These are phyloP conservation scores for Cubamyces lactineus DNA, from an alignment of 768 basidiomycete genomes.

Conservation along the genomic window DNA sequence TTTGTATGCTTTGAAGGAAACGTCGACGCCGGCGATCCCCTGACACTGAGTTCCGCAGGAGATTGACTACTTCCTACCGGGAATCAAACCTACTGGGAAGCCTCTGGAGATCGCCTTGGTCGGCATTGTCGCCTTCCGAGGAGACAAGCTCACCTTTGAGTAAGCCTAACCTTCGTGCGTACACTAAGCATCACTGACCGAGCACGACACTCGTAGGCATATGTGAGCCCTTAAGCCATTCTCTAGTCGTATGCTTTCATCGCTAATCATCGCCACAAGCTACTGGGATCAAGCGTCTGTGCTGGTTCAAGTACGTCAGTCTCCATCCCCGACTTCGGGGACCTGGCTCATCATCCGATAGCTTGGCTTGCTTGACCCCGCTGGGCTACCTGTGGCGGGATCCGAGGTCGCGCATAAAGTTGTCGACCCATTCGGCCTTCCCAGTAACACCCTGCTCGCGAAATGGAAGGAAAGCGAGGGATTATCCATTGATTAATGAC, in stretches of 20 bases:
- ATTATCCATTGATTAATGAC: constrained; percentile 32
- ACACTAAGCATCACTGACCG: not conserved
- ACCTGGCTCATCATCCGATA: constrained; percentile 12
- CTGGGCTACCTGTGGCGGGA: constrained; percentile 42
- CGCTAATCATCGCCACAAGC: constrained; percentile 26
- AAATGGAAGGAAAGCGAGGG: constrained; percentile 44
- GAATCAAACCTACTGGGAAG: constrained; percentile 40
- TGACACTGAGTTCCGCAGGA: constrained; percentile 36
- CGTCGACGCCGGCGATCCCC: not conserved
- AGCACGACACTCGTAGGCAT: constrained; percentile 26
- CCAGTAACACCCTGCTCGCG: constrained; percentile 42
- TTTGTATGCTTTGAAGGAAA: not conserved
- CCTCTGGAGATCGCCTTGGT: constrained; percentile 46
- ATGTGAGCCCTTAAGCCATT: constrained; percentile 28
- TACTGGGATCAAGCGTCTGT: constrained; percentile 56
- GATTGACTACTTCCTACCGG: constrained; percentile 44
- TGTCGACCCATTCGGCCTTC: constrained; percentile 44
- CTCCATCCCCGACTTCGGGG: not conserved
- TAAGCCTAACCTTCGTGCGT: constrained; percentile 30
- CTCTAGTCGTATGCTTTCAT: not conserved
- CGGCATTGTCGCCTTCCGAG: constrained; percentile 49
- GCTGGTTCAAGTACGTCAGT: constrained; percentile 41
- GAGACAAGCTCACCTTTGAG: constrained; percentile 55
- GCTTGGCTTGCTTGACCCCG: constrained; percentile 41
- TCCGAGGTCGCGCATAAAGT: constrained; percentile 45